Conservation (phyloP, 345 rosid genomes). For the Brassica carinata region DNA sequence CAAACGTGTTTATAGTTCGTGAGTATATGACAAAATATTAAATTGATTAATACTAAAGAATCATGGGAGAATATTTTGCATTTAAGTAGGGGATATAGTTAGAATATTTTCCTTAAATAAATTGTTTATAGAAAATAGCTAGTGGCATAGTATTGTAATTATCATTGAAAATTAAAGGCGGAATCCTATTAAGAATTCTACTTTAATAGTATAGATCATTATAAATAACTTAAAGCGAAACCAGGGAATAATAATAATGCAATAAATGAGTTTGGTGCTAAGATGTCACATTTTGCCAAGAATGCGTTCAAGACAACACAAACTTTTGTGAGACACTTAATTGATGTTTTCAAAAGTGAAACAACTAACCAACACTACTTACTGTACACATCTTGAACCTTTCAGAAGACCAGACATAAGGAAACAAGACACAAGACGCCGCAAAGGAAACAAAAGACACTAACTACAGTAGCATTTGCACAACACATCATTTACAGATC, state of each 20-base stretch:
- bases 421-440: slow-evolving; percentile 16
- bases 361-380: neutral
- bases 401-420: slow-evolving; percentile 1
- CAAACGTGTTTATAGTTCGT: no score
- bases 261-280: neutral
- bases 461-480: slow-evolving; percentile 30
- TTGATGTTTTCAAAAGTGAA: neutral
- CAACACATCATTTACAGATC: slow-evolving; percentile 41
- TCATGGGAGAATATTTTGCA: no score
- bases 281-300: neutral
- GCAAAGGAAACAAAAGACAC: slow-evolving; percentile 5
- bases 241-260: neutral
- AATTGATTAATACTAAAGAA: no score
- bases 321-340: neutral
- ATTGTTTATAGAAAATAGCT: no score
- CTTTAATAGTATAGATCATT: no score
- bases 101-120: no score
- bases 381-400: slow-evolving; percentile 27
- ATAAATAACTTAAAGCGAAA: no score
- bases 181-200: no score
- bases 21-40: no score
- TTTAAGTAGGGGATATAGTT: no score
- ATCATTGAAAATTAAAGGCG: no score
- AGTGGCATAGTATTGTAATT: no score
- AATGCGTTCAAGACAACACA: neutral